Conservation (phyloP, 176 grass and related monocot genomes). For the Dactylis glomerata region DNA sequence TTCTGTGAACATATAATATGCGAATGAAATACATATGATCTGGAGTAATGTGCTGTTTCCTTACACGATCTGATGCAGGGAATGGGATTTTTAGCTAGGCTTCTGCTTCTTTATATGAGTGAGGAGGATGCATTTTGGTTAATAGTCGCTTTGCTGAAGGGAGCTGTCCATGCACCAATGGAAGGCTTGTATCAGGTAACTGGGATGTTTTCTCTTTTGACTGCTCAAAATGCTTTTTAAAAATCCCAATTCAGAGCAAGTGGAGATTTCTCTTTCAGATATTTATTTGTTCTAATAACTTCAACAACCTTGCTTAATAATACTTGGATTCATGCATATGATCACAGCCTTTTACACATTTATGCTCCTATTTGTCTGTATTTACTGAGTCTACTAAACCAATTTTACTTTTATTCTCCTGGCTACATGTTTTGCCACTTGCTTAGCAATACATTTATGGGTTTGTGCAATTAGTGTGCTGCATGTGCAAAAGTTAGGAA, state of each 20-base stretch:
- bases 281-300: background rate
- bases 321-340: background rate
- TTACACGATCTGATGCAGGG: conserved; percentile 46
- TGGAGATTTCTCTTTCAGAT: background rate
- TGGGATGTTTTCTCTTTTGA: background rate
- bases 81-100: conserved; percentile 93
- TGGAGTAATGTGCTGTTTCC: conserved; percentile 17
- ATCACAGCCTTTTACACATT: background rate
- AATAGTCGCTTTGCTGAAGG: conserved; percentile 91
- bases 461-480: conserved; percentile 3
- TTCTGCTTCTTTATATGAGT: conserved; percentile 97
- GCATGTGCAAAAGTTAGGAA: background rate
- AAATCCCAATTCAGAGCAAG: background rate
- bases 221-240: background rate
- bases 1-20: background rate
- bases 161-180: conserved; percentile 95
- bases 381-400: background rate
- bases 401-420: background rate
- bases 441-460: background rate
- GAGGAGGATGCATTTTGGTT: conserved; percentile 98
- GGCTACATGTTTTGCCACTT: background rate
- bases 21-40: background rate
- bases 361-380: background rate
- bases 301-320: background rate
- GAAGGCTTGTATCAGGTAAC: conserved; percentile 96